Evolutionary conservation across 164 flowering plant genomes (phyloP), one percentile per base, ranked within the genome.

Genomic region (Liriodendron chinense): DNA sequence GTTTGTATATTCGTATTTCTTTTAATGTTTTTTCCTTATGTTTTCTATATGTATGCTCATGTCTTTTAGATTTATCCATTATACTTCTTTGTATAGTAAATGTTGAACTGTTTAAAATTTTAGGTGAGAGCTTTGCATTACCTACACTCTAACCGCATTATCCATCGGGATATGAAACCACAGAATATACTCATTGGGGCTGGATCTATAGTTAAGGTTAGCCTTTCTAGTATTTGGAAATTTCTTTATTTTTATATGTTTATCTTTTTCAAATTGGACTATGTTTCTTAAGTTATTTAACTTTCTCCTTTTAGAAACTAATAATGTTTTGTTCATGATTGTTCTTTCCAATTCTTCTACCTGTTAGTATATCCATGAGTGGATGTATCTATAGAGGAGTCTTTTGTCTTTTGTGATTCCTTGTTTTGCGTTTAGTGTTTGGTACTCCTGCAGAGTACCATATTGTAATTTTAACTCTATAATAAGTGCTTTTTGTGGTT

Each of bases 121-220:
- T 88, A 96, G 99, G 99, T 94, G 47, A 89, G 87, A 80, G 99
- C 99, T 74, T 84, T 96, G 86, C 86, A 92, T 85, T 96, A 96
- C 83, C 82, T 96, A 82, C 99, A 96, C 79, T 91, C 98, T 68
- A 96, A 96, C 77, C 93, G 99, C 53, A 92, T 96, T 67, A 96
- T 96, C 69, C 99, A 96, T 82, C 97, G 99, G 28, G 99, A 96
- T 75, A 94, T 96, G 99, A 96, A 96, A 84, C 99, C 99, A 21
- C 99, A 96, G 68, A 96, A 96, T 85, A 96, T 96, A 76, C 92
- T 96, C 28, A 96, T 96, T 74, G 92, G 97, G 69, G 89, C 98
- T 71, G 97, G 97, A 16, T 90, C 94, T 69, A 77, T 92, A 76
- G 93, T 96, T 49, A 96, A 94, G 99, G 99, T 94, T 78, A 59